A percentile compares a stretch with the other conserved stretches of the same genome.
Evolutionary conservation across 78 protist species (phyloP).

Genomic region (Polysphondylium violaceum): DNA sequence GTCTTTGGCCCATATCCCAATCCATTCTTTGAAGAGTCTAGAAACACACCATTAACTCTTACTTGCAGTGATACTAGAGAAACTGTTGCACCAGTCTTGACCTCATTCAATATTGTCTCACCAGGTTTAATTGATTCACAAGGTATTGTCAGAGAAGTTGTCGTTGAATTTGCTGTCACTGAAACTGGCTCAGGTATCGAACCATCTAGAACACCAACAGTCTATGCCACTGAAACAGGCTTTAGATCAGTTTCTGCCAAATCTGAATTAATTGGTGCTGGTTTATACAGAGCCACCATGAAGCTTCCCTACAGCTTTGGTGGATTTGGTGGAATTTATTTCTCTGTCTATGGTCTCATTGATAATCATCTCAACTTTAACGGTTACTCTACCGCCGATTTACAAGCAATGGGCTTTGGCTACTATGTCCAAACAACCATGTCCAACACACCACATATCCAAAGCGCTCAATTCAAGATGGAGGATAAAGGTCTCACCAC

Average conservation of each 20-base stretch:
- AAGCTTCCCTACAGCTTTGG: constrained; percentile 23
- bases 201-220: neutral
- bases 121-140: neutral
- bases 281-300: too few relatives aligned
- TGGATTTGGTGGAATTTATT: neutral
- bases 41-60: too few relatives aligned
- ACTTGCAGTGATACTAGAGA: too few relatives aligned
- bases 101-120: neutral
- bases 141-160: neutral
- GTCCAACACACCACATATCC: too few relatives aligned
- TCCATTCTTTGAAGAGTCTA: too few relatives aligned
- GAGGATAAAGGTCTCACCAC: too few relatives aligned
- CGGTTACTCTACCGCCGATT: constrained; percentile 6
- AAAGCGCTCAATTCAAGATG: too few relatives aligned
- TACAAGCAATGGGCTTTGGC: neutral
- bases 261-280: neutral
- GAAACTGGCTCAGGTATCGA: constrained; percentile 3
- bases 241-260: neutral
- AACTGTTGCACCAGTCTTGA: neutral
- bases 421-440: too few relatives aligned
- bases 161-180: neutral
- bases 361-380: neutral
- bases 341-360: constrained; percentile 15
- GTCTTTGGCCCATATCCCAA: too few relatives aligned
- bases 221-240: neutral